These are phyloP conservation scores for Amborella trichopoda DNA, from an alignment of 164 flowering plant genomes.

Conservation along the genomic window DNA sequence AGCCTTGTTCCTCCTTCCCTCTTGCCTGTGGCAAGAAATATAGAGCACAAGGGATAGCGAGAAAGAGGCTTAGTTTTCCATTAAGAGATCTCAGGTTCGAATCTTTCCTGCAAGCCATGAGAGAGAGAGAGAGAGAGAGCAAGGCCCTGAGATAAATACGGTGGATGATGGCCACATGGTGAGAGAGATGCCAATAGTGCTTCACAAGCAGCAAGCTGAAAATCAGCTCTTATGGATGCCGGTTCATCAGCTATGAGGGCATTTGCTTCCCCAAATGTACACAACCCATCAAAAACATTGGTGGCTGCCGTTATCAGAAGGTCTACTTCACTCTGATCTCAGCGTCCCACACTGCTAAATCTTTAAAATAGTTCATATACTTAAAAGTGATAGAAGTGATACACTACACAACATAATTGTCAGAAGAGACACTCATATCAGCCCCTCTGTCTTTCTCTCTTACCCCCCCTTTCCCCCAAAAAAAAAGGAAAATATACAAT, in stretches of 20 bases:
- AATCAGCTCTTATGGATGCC: slow-evolving; percentile 27
- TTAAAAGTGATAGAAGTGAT: too few species aligned
- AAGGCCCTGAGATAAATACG: slow-evolving; percentile 52
- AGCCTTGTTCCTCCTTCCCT: slow-evolving; percentile 57
- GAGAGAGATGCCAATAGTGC: slow-evolving; percentile 83
- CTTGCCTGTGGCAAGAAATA: slow-evolving; percentile 60
- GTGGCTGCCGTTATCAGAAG: slow-evolving; percentile 44
- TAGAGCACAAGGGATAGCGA: too few species aligned
- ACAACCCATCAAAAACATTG: slow-evolving; percentile 42
- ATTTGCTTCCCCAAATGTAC: slow-evolving; percentile 24
- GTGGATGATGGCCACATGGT: slow-evolving; percentile 48
- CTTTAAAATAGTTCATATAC: too few species aligned
- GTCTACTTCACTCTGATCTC: slow-evolving; percentile 36
- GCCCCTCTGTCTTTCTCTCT: too few species aligned
- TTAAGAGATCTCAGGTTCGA: too few species aligned
- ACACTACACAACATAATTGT: too few species aligned
- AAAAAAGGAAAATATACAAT: too few species aligned
- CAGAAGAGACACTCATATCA: too few species aligned
- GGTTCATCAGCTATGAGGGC: slow-evolving; percentile 14
- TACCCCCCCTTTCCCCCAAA: too few species aligned
- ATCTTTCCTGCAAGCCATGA: too few species aligned
- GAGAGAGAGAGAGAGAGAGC: too few species aligned
- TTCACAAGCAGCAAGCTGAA: slow-evolving; percentile 63
- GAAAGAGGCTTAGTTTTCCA: too few species aligned
- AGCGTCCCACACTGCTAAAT: slow-evolving; percentile 57